These are phyloP conservation scores for Arthrobotrys pseudoclavata DNA, from an alignment of 2,329 filamentous ascomycete genomes.

Conservation along the genomic window DNA sequence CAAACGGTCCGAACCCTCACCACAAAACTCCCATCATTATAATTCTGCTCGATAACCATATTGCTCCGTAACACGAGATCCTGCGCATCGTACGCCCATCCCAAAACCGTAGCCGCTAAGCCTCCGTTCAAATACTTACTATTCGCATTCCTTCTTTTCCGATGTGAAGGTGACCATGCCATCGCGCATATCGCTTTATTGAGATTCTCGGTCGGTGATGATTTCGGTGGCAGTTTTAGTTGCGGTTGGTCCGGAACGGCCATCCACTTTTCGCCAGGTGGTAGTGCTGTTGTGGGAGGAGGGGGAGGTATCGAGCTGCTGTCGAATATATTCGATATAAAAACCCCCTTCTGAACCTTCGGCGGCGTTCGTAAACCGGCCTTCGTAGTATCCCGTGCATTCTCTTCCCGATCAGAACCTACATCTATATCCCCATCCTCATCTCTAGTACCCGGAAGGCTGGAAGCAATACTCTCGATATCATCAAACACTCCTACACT, in stretches of 20 bases:
- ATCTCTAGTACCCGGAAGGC: slow-evolving; percentile 21
- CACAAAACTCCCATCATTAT: not conserved
- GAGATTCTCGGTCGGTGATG: slow-evolving; percentile 43
- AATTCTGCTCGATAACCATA: slow-evolving; percentile 45
- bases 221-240: slow-evolving; percentile 30
- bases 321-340: not conserved
- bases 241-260: slow-evolving; percentile 51
- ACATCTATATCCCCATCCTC: slow-evolving; percentile 13
- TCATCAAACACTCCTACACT: slow-evolving; percentile 48
- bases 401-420: slow-evolving; percentile 31
- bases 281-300: not conserved
- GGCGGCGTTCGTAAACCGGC: slow-evolving; percentile 25
- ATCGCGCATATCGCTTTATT: slow-evolving; percentile 59
- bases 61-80: slow-evolving; percentile 51
- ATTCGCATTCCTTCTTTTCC: slow-evolving; percentile 44
- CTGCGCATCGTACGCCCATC: slow-evolving; percentile 59
- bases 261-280: slow-evolving; percentile 37
- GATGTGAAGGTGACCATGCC: slow-evolving; percentile 59
- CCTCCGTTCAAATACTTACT: slow-evolving; percentile 52
- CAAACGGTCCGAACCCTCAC: slow-evolving; percentile 30
- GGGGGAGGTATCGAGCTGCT: not conserved
- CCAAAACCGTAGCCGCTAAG: slow-evolving; percentile 46
- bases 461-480: slow-evolving; percentile 58
- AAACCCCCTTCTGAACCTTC: slow-evolving; percentile 1
- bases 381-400: not conserved